phyloP scores from a whole-genome alignment of 225 moss, liverwort and hornwort genomes.

The Pseudoscleropodium purum region DNA sequence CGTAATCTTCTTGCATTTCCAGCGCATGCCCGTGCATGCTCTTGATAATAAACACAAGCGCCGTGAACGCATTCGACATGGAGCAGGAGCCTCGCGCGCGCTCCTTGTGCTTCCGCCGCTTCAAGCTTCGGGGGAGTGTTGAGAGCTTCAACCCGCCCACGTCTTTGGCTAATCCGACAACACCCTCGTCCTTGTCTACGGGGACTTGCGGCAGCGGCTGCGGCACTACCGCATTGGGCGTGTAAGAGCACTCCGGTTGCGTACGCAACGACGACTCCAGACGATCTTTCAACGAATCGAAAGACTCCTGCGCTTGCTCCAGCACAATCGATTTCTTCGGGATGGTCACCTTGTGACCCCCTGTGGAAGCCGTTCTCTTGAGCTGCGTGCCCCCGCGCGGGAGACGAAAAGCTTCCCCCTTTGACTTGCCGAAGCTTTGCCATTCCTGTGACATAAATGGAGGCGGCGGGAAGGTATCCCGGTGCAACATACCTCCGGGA shows the following conservation, averaged over 20 bases:
- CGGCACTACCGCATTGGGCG: background rate
- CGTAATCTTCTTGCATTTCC: constrained; percentile 46
- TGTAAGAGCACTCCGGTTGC: constrained; percentile 39
- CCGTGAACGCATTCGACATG: constrained; percentile 61
- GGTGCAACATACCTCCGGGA: background rate
- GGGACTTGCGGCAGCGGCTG: background rate
- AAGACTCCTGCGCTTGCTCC: constrained; percentile 37
- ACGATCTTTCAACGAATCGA: constrained; percentile 39
- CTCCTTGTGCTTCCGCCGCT: constrained; percentile 25
- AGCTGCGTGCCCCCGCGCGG: background rate
- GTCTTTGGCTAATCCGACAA: constrained; percentile 16
- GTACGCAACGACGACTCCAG: constrained; percentile 30
- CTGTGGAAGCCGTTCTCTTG: background rate
- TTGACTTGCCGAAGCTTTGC: constrained; percentile 21
- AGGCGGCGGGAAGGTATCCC: constrained; percentile 5
- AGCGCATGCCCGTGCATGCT: constrained; percentile 58
- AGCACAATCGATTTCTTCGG: constrained; percentile 20
- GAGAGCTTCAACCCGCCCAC: constrained; percentile 22
- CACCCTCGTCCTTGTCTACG: background rate
- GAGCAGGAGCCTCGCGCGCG: constrained; percentile 4
- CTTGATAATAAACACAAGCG: constrained; percentile 72
- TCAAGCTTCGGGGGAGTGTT: constrained; percentile 14
- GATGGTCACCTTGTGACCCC: background rate
- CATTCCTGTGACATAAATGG: constrained; percentile 17
- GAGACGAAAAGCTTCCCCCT: background rate